phyloP scores from a whole-genome alignment of 1,139 yeast species.

The Blastobotrys capitulatus region DNA sequence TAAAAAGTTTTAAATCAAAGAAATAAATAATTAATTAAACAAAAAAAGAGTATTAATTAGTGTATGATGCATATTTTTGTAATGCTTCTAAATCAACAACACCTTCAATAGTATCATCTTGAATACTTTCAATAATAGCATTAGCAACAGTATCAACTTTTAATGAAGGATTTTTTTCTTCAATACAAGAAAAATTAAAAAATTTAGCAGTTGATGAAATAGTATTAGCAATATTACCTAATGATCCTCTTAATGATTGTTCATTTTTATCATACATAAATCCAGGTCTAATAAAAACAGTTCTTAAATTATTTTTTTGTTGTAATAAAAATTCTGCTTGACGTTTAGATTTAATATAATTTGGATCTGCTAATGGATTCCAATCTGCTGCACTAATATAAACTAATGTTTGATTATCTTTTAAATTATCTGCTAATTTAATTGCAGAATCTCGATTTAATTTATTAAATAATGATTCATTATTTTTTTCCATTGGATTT shows the following conservation, averaged over 20 bases:
- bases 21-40: not conserved
- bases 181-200: constrained; percentile 37
- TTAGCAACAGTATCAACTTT: constrained; percentile 66
- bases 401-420: constrained; percentile 39
- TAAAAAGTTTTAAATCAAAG: constrained; percentile 48
- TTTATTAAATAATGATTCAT: constrained; percentile 47
- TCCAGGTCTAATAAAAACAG: constrained; percentile 70
- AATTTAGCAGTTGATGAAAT: constrained; percentile 16
- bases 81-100: constrained; percentile 49
- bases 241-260: constrained; percentile 13
- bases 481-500: constrained; percentile 23
- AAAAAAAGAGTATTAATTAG: not conserved
- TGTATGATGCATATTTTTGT: constrained; percentile 22
- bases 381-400: constrained; percentile 78
- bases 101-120: constrained; percentile 48
- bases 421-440: constrained; percentile 52
- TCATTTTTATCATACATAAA: constrained; percentile 61
- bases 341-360: constrained; percentile 69
- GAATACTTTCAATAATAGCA: constrained; percentile 51
- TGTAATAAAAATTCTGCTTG: constrained; percentile 61
- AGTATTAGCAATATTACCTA: constrained; percentile 11
- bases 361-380: constrained; percentile 57
- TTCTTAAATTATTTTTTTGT: constrained; percentile 39
- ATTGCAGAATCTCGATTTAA: constrained; percentile 70
- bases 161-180: constrained; percentile 50